Base-by-base conservation (phyloP, 1,139 yeast genomes). In the Suhomyces maxii region DNA sequence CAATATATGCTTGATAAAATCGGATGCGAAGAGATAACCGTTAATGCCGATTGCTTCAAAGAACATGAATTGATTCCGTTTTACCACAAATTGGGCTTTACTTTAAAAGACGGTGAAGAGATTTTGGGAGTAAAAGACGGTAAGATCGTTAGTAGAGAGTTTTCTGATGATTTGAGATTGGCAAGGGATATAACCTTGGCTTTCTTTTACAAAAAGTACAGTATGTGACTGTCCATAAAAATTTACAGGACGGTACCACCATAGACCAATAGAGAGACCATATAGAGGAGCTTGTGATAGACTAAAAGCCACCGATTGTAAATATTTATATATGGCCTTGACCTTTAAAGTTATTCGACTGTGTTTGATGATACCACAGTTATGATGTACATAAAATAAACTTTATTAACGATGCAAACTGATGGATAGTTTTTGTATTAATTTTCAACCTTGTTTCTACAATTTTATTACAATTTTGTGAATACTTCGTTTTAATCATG, bases 31-130 rank as follows among this genome's bases (percentile, higher is more conserved):
- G 23, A 18, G 4, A n/a, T 35, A 13, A 35, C 25, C 10, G 35
- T 70, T 1, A 60, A 69, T 46, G 78, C 77, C 0, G 69, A 71
- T 28, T 81, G 76, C 11, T 75, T 83, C 25, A 65, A 61, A 13
- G 82, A 80, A 47, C 89, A 83, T 58, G 58, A 71, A 1, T 60
- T 83, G 39, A 75, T 65, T 60, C 1, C 82, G 74, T 56, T 83
- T 83, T 54, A 57, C 56, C 0, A 55, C 62, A 2, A 65, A 64
- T 33, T 71, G 78, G 31, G 31, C 9, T 28, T 28, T 4, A 11
- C n/a, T 28, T 1, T 65, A 59, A 39, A 65, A 1, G 57, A 52
- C 1, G 59, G 64, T 25, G 64, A 55, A 35, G 70, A 56, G 49
- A 55, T 42, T 53, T 53, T 57, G 25, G 12, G 23, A 34, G 30